phyloP scores from a whole-genome alignment of 2,329 filamentous ascomycete species.

The Mariannaea elegans region DNA sequence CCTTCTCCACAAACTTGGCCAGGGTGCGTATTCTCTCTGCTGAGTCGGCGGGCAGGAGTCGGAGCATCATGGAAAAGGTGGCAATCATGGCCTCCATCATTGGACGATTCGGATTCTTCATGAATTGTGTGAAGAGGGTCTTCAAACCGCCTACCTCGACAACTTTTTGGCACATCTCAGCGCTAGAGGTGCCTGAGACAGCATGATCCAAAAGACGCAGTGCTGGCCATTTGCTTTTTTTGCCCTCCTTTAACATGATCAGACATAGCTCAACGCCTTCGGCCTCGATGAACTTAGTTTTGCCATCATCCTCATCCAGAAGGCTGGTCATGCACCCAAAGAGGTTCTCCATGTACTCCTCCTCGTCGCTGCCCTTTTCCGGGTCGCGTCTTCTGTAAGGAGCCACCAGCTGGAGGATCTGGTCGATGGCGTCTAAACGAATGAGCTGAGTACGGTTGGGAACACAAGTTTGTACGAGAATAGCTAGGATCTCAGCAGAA shows the following conservation, averaged over 20 bases:
- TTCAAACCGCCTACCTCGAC: conserved; percentile 88
- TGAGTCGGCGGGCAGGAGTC: conserved; percentile 80
- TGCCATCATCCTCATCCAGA: conserved; percentile 78
- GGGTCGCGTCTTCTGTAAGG: conserved; percentile 89
- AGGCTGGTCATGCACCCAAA: conserved; percentile 88
- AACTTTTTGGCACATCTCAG: conserved; percentile 75
- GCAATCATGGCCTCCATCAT: conserved; percentile 83
- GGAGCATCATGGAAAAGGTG: conserved; percentile 84
- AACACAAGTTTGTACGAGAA: conserved; percentile 80
- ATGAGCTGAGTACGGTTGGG: conserved; percentile 72
- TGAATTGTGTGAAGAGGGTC: conserved; percentile 85
- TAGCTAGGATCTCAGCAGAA: conserved; percentile 88
- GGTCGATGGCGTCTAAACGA: conserved; percentile 76
- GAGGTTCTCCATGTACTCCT: conserved; percentile 93
- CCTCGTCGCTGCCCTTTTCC: conserved; percentile 84
- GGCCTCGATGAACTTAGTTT: conserved; percentile 83
- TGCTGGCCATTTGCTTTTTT: conserved; percentile 80
- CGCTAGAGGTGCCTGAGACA: conserved; percentile 58
- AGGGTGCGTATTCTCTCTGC: conserved; percentile 82
- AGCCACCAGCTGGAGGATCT: conserved; percentile 83
- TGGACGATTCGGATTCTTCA: conserved; percentile 78
- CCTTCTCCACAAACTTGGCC: conserved; percentile 95
- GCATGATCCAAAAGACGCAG: conserved; percentile 88
- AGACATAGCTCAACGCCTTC: conserved; percentile 92
- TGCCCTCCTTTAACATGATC: conserved; percentile 91